Percentiles rank a stretch among this genome's conserved stretches.
phyloP scores from a whole-genome alignment of 1,139 yeast species.

The Suhomyces panamericanus region DNA sequence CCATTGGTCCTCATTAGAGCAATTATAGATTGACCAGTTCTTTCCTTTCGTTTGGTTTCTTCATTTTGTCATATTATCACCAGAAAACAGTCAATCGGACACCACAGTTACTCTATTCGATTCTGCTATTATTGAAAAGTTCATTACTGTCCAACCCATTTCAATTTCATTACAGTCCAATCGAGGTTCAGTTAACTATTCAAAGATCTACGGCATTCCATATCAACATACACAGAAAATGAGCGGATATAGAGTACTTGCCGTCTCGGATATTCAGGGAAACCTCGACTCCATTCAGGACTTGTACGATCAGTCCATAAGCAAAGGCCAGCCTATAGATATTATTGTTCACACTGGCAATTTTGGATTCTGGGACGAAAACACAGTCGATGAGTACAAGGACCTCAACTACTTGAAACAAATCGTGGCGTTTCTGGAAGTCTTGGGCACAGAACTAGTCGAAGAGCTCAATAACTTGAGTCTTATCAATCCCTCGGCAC shows the following conservation, averaged over 20 bases:
- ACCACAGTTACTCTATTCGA: no score
- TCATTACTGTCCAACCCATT: no score
- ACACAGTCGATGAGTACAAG: slow-evolving; percentile 52
- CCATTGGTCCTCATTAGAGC: no score
- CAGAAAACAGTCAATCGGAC: no score
- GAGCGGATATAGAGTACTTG: slow-evolving; percentile 19
- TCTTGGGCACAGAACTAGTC: slow-evolving; percentile 48
- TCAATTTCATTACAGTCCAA: no score
- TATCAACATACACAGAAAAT: neutral
- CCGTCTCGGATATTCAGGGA: slow-evolving; percentile 40
- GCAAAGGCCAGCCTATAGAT: slow-evolving; percentile 19
- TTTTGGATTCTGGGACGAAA: slow-evolving; percentile 72
- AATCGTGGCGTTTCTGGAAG: slow-evolving; percentile 67
- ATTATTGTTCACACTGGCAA: slow-evolving; percentile 72
- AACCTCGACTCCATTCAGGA: slow-evolving; percentile 25
- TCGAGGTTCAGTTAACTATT: no score
- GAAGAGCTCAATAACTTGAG: slow-evolving; percentile 50
- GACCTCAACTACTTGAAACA: slow-evolving; percentile 59
- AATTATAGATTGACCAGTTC: no score
- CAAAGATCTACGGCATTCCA: neutral
- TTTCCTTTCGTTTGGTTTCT: neutral
- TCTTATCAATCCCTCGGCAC: slow-evolving; percentile 26
- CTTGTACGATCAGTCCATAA: slow-evolving; percentile 20
- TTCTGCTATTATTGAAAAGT: no score
- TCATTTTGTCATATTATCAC: neutral